Evolutionary conservation across 176 grass and related monocot genomes (phyloP), one percentile per base, ranked within the genome.

Genomic region (Avena atlantica): DNA sequence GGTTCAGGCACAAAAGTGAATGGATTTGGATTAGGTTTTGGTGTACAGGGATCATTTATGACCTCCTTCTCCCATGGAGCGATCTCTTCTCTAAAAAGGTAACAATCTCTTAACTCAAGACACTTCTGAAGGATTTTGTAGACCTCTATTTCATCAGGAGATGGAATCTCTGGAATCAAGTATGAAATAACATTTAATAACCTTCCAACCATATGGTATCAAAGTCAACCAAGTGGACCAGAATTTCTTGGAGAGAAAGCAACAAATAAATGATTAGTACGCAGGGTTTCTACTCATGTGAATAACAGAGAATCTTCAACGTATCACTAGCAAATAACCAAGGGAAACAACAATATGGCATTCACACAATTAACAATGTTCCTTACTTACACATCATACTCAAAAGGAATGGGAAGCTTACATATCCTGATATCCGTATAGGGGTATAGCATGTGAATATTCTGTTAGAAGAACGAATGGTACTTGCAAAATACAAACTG

Each of bases 41-140:
- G 97, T 70, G 97, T 99, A 88, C 92, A 89, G 36, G 97, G 97
- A 57, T 99, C 97, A 85, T 90, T 99, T 90, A 99, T 99, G 49
- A 93, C 83, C 77, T 99, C 97, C 86, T 96, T 99, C 73, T 96
- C 97, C 97, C 97, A 99, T 67, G 97, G 94, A 87, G 92, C 90
- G 74, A 94, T 70, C 63, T 90, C 85, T 79, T 99, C 97, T 90
- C 80, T 91, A 88, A 90, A 96, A 61, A 96, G 75, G 86, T 99
- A 99, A 61, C 47, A 83, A 51, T 96, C 94, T 89, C 97, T 90
- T 86, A 96, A 89, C 81, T 93, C 89, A 15, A 99, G 94, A 84
- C 94, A 99, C 81, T 85, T 96, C 83, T 96, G 97, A 86, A 99
- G 85, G 81, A 95, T 90, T 86, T 92, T 99, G 80, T 91, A 99